These are phyloP conservation scores for Mallotus japonicus DNA, from an alignment of 441 rosid genomes.

Conservation along the genomic window DNA sequence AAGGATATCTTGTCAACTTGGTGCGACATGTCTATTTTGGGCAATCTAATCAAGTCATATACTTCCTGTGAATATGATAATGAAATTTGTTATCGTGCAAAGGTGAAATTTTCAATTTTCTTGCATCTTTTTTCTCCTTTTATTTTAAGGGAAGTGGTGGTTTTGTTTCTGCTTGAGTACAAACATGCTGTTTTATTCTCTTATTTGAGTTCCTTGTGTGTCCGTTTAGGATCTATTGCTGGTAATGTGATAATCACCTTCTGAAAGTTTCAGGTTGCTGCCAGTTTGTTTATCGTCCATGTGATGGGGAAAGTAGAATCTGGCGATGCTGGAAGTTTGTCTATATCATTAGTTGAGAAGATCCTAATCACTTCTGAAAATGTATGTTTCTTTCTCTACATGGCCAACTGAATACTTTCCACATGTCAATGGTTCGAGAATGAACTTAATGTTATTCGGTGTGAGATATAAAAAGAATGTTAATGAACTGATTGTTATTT, in stretches of 20 bases:
- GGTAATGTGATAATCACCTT: slow-evolving; percentile 7
- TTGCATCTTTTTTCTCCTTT: neutral
- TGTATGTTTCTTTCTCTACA: slow-evolving; percentile 40
- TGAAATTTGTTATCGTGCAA: slow-evolving; percentile 46
- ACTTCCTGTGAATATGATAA: slow-evolving; percentile 55
- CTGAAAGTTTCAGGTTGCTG: slow-evolving; percentile 60
- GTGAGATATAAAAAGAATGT: too few species aligned
- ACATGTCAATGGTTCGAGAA: too few species aligned
- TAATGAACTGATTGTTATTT: too few species aligned
- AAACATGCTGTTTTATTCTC: neutral
- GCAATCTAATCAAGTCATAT: slow-evolving; percentile 53
- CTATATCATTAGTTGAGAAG: slow-evolving; percentile 61
- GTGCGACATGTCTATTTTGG: slow-evolving; percentile 60
- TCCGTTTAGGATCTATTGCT: neutral
- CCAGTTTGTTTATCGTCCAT: slow-evolving; percentile 62
- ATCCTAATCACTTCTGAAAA: slow-evolving; percentile 44
- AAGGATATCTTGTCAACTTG: slow-evolving; percentile 55
- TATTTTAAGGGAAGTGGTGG: neutral
- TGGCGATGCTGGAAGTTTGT: slow-evolving; percentile 64
- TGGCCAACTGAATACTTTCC: slow-evolving; percentile 4
- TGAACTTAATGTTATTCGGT: neutral
- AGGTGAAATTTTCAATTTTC: slow-evolving; percentile 39
- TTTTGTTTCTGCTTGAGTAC: neutral
- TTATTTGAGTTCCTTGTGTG: neutral
- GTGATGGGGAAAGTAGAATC: slow-evolving; percentile 61